phyloP scores from a whole-genome alignment of 306 rosid genomes.

The Begonia fuchsioides region DNA sequence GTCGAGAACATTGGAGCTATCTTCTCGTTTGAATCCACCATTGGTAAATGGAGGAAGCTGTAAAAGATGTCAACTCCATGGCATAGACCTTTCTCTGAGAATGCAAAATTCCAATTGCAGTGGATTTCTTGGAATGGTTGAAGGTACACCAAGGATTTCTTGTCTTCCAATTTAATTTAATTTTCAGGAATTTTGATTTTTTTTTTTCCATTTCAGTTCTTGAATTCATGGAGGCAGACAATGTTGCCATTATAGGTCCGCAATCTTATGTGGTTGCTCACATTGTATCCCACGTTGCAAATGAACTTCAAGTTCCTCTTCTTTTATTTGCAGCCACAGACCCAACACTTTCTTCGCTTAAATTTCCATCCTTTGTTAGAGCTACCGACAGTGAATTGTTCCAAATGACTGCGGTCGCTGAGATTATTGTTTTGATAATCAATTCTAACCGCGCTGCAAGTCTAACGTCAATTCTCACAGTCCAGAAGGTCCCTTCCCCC shows the following conservation, averaged over 20 bases:
- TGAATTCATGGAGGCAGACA: constrained; percentile 77
- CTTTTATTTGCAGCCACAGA: constrained; percentile 87
- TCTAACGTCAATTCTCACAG: constrained; percentile 93
- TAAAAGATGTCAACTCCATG: constrained; percentile 66
- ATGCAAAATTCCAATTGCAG: constrained; percentile 57
- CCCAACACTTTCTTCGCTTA: constrained; percentile 73
- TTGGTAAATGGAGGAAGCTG: constrained; percentile 69
- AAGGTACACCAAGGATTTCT: constrained; percentile 26
- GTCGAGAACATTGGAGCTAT: constrained; percentile 60
- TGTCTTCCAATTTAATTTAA: constrained; percentile 1
- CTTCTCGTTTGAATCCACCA: constrained; percentile 49
- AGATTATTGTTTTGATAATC: constrained; percentile 73
- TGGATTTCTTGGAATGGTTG: constrained; percentile 74
- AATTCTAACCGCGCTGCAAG: constrained; percentile 98
- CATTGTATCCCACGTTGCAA: constrained; percentile 70
- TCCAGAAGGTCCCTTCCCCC: constrained; percentile 63
- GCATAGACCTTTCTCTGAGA: constrained; percentile 31
- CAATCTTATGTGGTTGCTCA: constrained; percentile 93
- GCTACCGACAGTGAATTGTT: constrained; percentile 61
- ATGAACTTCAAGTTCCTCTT: constrained; percentile 72
- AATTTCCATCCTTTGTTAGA: constrained; percentile 78
- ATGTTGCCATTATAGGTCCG: constrained; percentile 69
- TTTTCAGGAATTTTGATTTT: not conserved
- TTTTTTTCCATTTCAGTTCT: constrained; percentile 42
- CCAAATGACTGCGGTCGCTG: constrained; percentile 82